phyloP scores from a whole-genome alignment of 2,329 filamentous ascomycete species.

The Cadophora malorum region DNA sequence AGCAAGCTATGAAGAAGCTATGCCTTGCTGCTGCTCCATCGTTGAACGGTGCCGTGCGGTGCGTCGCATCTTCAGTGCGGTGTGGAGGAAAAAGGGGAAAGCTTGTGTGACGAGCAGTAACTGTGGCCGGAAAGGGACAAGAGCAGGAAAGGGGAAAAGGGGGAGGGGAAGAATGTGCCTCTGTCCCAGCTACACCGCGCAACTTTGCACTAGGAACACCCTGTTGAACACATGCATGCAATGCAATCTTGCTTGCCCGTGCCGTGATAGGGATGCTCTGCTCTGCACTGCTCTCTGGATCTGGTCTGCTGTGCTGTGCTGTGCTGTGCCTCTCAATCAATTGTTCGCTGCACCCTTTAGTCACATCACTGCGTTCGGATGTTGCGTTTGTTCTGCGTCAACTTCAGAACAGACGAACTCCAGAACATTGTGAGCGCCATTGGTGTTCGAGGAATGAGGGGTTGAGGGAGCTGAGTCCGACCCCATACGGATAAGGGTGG shows the following conservation, averaged over 20 bases:
- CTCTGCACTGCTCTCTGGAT: background rate
- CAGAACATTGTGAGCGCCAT: background rate
- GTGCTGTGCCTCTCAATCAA: background rate
- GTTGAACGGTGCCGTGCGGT: background rate
- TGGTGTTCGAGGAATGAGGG: slow-evolving; percentile 10
- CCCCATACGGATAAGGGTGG: background rate
- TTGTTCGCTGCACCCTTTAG: slow-evolving; percentile 8
- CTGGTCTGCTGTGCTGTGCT: background rate
- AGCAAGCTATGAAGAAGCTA: slow-evolving; percentile 11
- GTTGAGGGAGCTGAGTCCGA: background rate
- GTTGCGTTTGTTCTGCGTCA: slow-evolving; percentile 9
- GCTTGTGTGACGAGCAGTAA: slow-evolving; percentile 6
- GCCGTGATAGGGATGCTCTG: background rate
- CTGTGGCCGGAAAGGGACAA: slow-evolving; percentile 1
- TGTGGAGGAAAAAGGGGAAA: slow-evolving; percentile 1
- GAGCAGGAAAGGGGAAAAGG: slow-evolving; percentile 3
- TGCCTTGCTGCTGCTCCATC: slow-evolving; percentile 3
- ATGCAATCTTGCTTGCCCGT: slow-evolving; percentile 2
- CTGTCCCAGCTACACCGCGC: background rate
- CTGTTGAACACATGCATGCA: slow-evolving; percentile 6
- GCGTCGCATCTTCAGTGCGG: slow-evolving; percentile 2
- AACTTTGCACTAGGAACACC: slow-evolving; percentile 7
- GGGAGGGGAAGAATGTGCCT: slow-evolving; percentile 3
- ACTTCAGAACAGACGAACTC: slow-evolving; percentile 11
- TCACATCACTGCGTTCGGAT: slow-evolving; percentile 1